A percentile compares a stretch with the other conserved stretches of the same genome.
Evolutionary conservation across 768 basidiomycete species (phyloP).

Genomic region (Botryobasidium botryosum): DNA sequence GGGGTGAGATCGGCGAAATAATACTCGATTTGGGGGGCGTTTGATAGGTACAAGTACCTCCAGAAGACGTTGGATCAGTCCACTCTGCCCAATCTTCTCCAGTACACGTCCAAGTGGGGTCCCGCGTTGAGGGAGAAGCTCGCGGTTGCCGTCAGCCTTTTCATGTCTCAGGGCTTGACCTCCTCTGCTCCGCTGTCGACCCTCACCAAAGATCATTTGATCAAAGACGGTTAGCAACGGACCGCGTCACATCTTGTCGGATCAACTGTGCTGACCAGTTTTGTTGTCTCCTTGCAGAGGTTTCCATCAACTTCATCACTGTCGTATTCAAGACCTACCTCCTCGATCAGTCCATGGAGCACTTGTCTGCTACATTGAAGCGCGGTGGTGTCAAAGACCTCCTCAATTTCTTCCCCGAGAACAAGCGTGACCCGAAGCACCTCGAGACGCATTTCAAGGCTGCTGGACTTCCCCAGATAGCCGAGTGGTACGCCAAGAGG

Average conservation of each 20-base stretch:
- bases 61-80: constrained; percentile 88
- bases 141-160: constrained; percentile 58
- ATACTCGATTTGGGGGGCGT: constrained; percentile 4
- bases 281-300: constrained; percentile 29
- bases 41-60: constrained; percentile 87
- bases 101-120: constrained; percentile 80
- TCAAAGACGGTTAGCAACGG: constrained; percentile 61
- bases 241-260: neutral
- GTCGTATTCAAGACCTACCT: constrained; percentile 71
- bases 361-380: constrained; percentile 66
- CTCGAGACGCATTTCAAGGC: constrained; percentile 81
- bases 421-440: constrained; percentile 53
- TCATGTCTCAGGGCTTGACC: constrained; percentile 72
- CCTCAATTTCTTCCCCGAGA: constrained; percentile 70
- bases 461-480: constrained; percentile 59
- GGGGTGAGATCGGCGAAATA: neutral
- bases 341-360: constrained; percentile 72
- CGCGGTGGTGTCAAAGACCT: constrained; percentile 76
- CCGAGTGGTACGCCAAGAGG: constrained; percentile 90
- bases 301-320: constrained; percentile 60
- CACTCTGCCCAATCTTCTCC: constrained; percentile 66
- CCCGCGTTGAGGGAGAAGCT: constrained; percentile 66
- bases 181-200: constrained; percentile 60
- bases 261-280: neutral
- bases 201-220: constrained; percentile 82